Percentiles rank a stretch among this genome's conserved stretches.
Conservation (phyloP, 371 early-diverging fungal genomes). For the Lichtheimia corymbifera region DNA sequence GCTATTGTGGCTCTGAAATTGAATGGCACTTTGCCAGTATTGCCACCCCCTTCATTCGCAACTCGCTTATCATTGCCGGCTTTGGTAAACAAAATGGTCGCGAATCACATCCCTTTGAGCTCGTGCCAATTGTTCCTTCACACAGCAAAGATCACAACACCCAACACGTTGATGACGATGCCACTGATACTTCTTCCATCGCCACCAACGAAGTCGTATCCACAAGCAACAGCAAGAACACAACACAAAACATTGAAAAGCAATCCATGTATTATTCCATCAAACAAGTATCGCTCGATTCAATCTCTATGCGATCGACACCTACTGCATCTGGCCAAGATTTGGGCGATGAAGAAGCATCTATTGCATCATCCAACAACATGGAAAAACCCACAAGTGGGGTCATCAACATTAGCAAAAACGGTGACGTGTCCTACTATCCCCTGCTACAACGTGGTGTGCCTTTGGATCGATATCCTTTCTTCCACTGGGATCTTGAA, state of each 20-base stretch:
- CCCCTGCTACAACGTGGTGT: constrained; percentile 15
- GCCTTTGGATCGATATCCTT: constrained; percentile 26
- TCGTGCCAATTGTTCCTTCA: constrained; percentile 17
- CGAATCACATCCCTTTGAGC: constrained; percentile 11
- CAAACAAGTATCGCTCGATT: background rate
- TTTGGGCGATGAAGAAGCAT: background rate
- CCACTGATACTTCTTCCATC: background rate
- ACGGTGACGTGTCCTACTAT: constrained; percentile 8
- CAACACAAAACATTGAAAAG: background rate
- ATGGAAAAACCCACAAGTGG: background rate
- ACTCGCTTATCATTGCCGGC: constrained; percentile 29
- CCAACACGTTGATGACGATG: no score
- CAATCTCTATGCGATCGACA: constrained; percentile 2
- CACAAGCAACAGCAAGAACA: background rate
- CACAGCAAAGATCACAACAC: constrained; percentile 1
- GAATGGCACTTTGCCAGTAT: constrained; percentile 48
- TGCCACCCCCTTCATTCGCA: constrained; percentile 22
- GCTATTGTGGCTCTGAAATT: constrained; percentile 45
- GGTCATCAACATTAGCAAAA: constrained; percentile 6
- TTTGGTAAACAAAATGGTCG: constrained; percentile 28
- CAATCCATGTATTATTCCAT: constrained; percentile 11
- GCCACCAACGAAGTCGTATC: background rate
- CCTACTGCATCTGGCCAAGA: constrained; percentile 1
- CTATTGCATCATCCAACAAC: background rate
- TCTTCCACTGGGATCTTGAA: constrained; percentile 40